Base-by-base conservation (phyloP, 2,329 filamentous ascomycete species). In the Fonsecaea pedrosoi region DNA sequence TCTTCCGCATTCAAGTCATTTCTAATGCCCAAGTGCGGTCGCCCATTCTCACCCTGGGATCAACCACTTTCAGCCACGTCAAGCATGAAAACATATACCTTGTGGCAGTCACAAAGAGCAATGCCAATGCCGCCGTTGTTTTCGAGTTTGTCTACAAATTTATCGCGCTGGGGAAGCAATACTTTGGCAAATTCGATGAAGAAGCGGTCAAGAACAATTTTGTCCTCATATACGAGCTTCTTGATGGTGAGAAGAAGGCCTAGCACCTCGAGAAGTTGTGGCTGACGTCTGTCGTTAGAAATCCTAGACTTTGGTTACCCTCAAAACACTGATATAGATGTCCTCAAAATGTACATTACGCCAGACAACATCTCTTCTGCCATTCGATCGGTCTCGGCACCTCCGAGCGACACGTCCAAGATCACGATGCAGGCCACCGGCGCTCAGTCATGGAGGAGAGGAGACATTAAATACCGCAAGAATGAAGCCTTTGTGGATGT, bases 131-230 rank as follows among this genome's bases (percentile, higher is more conserved):
- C 12, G 96, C 96, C 50, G 87, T 99, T 64, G 92, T 99, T 30
- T 99, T 99, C 77, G 95, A 99, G 82, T 99, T 99, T 77, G 84
- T 99, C 69, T 98, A 98, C 83, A 89, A 94, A 74, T 83, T 99
- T 75, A 92, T 97, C 72, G 87, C 90, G 76, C 84, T 99, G 71
- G 95, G 95, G 50, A 93, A 92, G 82, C 92, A 93, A 65, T 99
- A 99, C 81, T 99, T 99, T 85, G 94, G 92, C 77, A 98, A 98
- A 81, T 97, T 99, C 77, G 95, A 99, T 77, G 95, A 99, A 84
- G 95, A 99, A 82, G 94, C 95, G 65, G 94, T 99, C 74, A 99
- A 99, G 89, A 98, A 97, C 82, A 99, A 99, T 83, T 99, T 99
- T 82, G 95, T 99, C 71, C 85, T 99, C 72, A 93, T 99, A 45